Percentiles rank a stretch among this genome's conserved stretches.
Conservation (phyloP, 169 alveolate genomes). For the Ichthyophthirius multifiliis region DNA sequence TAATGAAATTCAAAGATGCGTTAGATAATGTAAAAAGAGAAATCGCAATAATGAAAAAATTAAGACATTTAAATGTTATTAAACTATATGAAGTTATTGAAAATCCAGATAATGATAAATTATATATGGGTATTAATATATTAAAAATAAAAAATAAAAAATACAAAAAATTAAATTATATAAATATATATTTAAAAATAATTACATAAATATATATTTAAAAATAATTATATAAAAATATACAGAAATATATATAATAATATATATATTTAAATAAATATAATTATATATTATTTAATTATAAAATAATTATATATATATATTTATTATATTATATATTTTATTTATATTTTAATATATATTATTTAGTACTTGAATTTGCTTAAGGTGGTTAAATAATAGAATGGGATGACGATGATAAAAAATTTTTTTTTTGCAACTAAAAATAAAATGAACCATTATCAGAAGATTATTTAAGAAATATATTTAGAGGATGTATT, state of each 20-base stretch:
- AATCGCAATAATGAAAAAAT: constrained; percentile 77
- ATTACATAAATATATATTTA: too few relatives aligned
- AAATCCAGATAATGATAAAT: constrained; percentile 65
- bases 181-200: too few relatives aligned
- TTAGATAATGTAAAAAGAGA: constrained; percentile 76
- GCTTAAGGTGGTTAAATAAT: constrained; percentile 45
- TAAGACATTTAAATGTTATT: constrained; percentile 69
- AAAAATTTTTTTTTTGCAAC: constrained; percentile 12
- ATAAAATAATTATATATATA: not conserved
- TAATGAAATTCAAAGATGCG: constrained; percentile 60
- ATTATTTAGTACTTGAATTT: constrained; percentile 33
- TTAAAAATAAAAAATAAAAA: too few relatives aligned
- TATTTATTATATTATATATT: not conserved
- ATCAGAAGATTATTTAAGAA: constrained; percentile 9
- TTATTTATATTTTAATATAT: not conserved
- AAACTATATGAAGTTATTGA: constrained; percentile 83
- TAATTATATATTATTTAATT: not conserved
- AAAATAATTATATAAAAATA: too few relatives aligned
- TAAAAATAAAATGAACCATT: constrained; percentile 15
- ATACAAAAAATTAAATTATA: too few relatives aligned
- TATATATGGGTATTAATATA: constrained; percentile 64
- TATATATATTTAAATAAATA: too few relatives aligned
- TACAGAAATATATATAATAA: too few relatives aligned
- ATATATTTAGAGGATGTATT: constrained; percentile 23
- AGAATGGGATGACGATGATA: constrained; percentile 57